Evolutionary conservation across 1,284 basidiomycete genomes (phyloP).

Genomic region (Naganishia sp.): DNA sequence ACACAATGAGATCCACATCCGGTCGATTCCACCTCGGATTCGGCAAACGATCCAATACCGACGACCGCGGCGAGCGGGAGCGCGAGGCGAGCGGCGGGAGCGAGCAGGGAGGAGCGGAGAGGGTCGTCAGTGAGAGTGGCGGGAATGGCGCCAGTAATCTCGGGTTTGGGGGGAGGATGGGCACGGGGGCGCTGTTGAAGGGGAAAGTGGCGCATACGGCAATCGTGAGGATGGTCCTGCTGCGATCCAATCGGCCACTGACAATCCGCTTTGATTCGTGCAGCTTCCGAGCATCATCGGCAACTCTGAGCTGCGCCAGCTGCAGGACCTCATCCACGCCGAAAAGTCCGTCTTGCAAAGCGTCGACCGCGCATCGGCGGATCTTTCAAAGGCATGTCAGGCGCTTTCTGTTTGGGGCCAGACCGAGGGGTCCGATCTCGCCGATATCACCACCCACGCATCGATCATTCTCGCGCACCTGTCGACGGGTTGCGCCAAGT

Average conservation of each 20-base stretch:
- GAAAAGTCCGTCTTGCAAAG: constrained; percentile 80
- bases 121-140: constrained; percentile 23
- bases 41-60: constrained; percentile 27
- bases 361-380: constrained; percentile 56
- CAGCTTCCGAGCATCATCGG: constrained; percentile 33
- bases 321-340: constrained; percentile 66
- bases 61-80: constrained; percentile 16
- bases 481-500: constrained; percentile 67
- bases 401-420: constrained; percentile 75
- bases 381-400: constrained; percentile 65
- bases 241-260: background rate
- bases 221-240: constrained; percentile 16
- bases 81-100: constrained; percentile 11
- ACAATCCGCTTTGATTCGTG: background rate
- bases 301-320: constrained; percentile 28
- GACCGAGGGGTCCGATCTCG: constrained; percentile 78
- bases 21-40: constrained; percentile 33
- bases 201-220: constrained; percentile 34
- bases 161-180: constrained; percentile 22
- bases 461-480: constrained; percentile 70
- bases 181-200: constrained; percentile 31
- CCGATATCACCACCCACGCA: constrained; percentile 77
- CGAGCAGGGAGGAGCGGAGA: constrained; percentile 1
- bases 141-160: constrained; percentile 11
- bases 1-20: constrained; percentile 32